These are phyloP conservation scores for Entomortierella parvispora DNA, from an alignment of 192 early-diverging fungal genomes.

Conservation along the genomic window DNA sequence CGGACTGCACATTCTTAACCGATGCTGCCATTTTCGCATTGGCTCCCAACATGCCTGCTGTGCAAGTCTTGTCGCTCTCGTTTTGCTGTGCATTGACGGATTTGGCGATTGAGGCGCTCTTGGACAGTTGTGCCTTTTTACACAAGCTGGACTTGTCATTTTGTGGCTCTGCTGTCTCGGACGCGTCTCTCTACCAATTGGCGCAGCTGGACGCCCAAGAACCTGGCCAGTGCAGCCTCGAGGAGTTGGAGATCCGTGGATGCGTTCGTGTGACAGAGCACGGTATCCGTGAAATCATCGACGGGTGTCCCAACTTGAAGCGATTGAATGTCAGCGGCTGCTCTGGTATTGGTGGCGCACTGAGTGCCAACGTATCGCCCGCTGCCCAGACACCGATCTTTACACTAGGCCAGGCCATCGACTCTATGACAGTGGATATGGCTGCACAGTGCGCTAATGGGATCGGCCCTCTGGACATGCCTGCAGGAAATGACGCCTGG, in stretches of 20 bases:
- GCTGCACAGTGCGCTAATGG: no score
- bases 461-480: no score
- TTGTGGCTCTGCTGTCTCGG: constrained; percentile 80
- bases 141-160: constrained; percentile 71
- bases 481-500: no score
- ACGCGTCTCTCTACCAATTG: constrained; percentile 59
- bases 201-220: constrained; percentile 44
- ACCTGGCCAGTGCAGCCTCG: constrained; percentile 41
- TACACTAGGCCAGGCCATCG: not conserved
- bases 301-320: constrained; percentile 27
- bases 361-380: not conserved
- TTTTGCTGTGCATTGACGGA: constrained; percentile 86
- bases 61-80: constrained; percentile 67
- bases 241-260: constrained; percentile 64
- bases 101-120: constrained; percentile 53
- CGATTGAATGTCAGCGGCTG: constrained; percentile 55
- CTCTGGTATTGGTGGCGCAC: constrained; percentile 32
- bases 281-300: constrained; percentile 47
- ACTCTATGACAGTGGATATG: no score
- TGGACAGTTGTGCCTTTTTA: constrained; percentile 53
- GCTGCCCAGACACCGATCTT: not conserved
- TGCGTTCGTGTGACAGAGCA: constrained; percentile 60
- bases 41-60: constrained; percentile 61
- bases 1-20: constrained; percentile 82
- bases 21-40: constrained; percentile 69